Conservation (phyloP, 805 yeast genomes). For the Cyberlindnera nakhonratchasimensis region DNA sequence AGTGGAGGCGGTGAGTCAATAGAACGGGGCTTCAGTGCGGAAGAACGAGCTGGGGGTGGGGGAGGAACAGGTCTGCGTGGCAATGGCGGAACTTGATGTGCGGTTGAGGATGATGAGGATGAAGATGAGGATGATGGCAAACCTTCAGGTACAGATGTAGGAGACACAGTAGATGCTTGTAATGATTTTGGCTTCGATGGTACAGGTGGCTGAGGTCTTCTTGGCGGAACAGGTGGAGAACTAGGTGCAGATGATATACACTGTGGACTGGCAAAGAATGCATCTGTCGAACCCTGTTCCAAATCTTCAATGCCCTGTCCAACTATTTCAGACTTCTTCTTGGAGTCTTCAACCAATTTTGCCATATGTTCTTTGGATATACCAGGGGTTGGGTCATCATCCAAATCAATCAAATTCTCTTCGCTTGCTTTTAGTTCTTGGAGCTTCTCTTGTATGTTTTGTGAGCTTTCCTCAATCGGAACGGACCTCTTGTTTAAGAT, state of each 20-base stretch:
- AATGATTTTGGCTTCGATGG: slow-evolving; percentile 25
- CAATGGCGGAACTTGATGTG: slow-evolving; percentile 21
- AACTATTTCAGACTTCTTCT: slow-evolving; percentile 13
- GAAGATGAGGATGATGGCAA: too few species aligned
- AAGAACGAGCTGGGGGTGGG: slow-evolving; percentile 29
- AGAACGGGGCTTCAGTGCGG: not conserved
- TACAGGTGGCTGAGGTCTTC: slow-evolving; percentile 24
- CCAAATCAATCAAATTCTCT: slow-evolving; percentile 29
- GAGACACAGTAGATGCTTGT: slow-evolving; percentile 7
- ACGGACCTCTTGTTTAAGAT: slow-evolving; percentile 24
- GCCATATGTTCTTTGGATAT: slow-evolving; percentile 22
- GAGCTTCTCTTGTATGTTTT: slow-evolving; percentile 19
- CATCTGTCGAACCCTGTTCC: slow-evolving; percentile 24
- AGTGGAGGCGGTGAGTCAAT: not conserved
- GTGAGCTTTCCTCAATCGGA: slow-evolving; percentile 24
- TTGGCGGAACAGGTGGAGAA: slow-evolving; percentile 12
- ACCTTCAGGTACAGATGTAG: slow-evolving; percentile 29
- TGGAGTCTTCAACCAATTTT: slow-evolving; percentile 14
- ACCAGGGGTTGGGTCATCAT: slow-evolving; percentile 21
- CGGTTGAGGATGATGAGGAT: not conserved
- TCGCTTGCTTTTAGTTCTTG: slow-evolving; percentile 27
- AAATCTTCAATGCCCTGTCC: slow-evolving; percentile 35
- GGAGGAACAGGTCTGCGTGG: slow-evolving; percentile 29
- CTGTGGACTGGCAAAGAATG: slow-evolving; percentile 15
- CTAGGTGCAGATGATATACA: not conserved